Evolutionary conservation across 1,284 basidiomycete species (phyloP).

Genomic region (Sporisorium iseilematis-ciliati): DNA sequence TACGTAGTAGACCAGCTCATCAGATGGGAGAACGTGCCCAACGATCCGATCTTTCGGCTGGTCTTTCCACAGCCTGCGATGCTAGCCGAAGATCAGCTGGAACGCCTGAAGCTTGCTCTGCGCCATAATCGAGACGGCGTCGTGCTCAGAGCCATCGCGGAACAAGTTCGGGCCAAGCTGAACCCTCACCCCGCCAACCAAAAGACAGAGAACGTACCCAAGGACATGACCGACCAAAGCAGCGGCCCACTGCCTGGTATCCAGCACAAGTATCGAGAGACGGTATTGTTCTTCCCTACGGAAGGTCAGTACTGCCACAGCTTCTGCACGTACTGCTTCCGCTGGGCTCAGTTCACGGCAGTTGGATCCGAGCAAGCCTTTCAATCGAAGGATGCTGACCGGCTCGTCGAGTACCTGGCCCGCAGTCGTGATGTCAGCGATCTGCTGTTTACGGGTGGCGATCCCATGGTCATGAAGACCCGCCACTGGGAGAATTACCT

Average conservation of each 20-base stretch:
- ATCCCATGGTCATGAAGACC: constrained; percentile 17
- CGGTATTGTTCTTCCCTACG: constrained; percentile 9
- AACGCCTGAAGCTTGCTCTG: constrained; percentile 6
- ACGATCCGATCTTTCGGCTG: constrained; percentile 13
- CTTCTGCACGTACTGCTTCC: constrained; percentile 17
- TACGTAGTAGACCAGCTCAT: constrained; percentile 13
- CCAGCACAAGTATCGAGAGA: constrained; percentile 15
- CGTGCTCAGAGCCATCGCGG: not conserved
- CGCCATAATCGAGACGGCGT: not conserved
- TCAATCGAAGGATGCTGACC: constrained; percentile 6
- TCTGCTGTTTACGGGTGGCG: constrained; percentile 11
- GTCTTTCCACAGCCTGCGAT: constrained; percentile 13
- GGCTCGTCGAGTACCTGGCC: constrained; percentile 3
- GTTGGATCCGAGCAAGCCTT: constrained; percentile 10
- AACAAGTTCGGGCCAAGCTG: constrained; percentile 8
- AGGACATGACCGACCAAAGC: not conserved
- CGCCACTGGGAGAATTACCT: constrained; percentile 10
- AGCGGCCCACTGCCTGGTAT: not conserved
- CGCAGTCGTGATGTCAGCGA: constrained; percentile 8
- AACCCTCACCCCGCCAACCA: constrained; percentile 13
- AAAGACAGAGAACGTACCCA: constrained; percentile 17
- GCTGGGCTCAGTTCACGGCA: constrained; percentile 15
- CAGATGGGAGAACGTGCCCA: constrained; percentile 8
- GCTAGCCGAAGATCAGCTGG: not conserved
- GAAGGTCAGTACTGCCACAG: constrained; percentile 14